Base-by-base conservation (phyloP, 176 grass and related monocot species). In the Thalia dealbata region DNA sequence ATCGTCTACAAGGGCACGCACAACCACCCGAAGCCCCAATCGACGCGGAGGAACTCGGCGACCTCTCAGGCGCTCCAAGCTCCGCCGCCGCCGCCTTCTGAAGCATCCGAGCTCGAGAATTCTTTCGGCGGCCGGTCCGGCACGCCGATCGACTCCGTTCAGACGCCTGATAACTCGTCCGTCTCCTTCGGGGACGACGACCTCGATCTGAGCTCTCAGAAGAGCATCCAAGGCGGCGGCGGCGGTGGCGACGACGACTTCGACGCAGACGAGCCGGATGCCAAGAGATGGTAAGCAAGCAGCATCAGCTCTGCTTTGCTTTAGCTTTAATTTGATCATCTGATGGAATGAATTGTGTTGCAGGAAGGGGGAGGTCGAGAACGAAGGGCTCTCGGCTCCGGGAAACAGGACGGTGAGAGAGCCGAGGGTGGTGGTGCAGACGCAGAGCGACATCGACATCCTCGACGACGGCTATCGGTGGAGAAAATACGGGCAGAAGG, bases 401-500 rank as follows among this genome's bases (percentile, higher is more conserved):
- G 73, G 73, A 62, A 62, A 62, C 24, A 75, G 73, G 24, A 63
- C 58, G 10, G 41, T 63, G 21, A 75, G 73, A 52, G 73, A 75
- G 41, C 55, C 73, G 5, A 61, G 73, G 18, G 73, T 75, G n/a
- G 73, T 64, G 0, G 73, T 75, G n/a, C 73, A 75, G n/a, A 75
- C 73, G 0, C 21, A 32, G 7, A 75, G 73, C 22, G 73, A 75
- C 12, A 27, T 75, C 22, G 73, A 75, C 14, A 64, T 75, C 38
- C 55, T 75, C 7, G 55, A 62, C 0, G 73, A 75, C 10, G 73
- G 73, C 1, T 75, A 64, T 28, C 32, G 73, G 0, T 75, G 73
- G 73, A 75, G 73, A 12, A 75, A 75, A 22, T 75, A 75, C 63
- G 73, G 73, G 13, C 73, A 75, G 55, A 75, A 75, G 22, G 73